Evolutionary conservation across 2,329 filamentous ascomycete species (phyloP), one percentile per base, ranked within the genome.

Genomic region (Neobulgaria alba): DNA sequence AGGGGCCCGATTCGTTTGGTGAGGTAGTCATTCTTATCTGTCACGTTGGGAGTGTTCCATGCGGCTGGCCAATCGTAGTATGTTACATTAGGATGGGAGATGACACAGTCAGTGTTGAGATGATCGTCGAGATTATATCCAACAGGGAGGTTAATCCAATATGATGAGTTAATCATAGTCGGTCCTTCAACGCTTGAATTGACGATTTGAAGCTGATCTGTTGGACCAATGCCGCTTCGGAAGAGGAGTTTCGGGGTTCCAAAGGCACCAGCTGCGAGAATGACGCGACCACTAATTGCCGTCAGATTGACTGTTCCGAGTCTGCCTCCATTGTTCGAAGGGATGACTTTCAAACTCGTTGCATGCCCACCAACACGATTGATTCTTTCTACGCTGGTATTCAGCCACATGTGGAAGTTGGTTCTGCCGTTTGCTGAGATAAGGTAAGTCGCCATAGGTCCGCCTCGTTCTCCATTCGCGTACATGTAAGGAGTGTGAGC

Each of bases 371-470:
- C 77, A 12, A 66, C 67, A 10, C 82, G 77, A 15, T 84, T 63
- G n/a, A 85, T 70, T 19, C 80, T 72, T 49, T 73, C 71, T n/a
- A 83, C 80, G 33, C 73, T 69, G 3, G 79, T 82, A 56, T 79
- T 76, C 15, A 73, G 73, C 67, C 75, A 77, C 35, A 87, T 64
- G 39, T 74, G 69, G 62, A 87, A 86, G 63, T 85, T 83, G 29
- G 65, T 61, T 44, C 76, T 69, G 31, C 65, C 63, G 35, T 68
- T 67, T 1, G 79, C 79, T 14, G 70, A 67, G 3, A 79, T 75
- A 1, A 87, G 72, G 54, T 87, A 87, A 0, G 82, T 84, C 7
- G 76, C 77, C 57, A 86, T 66, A 10, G 82, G 82, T 1, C 83
- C 82, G 33, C 77, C 77, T 45, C 82, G 69, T 59, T 83, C 77